Conservation (phyloP, 2,329 filamentous ascomycete species). For the Aureobasidium zeae region DNA sequence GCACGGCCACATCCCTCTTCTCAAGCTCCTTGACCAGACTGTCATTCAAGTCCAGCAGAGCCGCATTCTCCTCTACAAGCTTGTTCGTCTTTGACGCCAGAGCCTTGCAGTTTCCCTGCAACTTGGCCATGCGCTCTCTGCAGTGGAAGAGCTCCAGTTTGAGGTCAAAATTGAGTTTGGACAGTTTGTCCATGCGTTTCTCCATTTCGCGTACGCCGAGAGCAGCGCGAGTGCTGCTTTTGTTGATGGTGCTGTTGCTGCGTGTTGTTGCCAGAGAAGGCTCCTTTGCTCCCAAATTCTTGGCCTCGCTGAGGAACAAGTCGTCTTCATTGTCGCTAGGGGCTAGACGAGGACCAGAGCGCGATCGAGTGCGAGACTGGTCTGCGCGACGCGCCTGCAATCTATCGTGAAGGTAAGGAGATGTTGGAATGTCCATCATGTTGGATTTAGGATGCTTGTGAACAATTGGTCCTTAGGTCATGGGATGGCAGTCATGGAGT, state of each 20-base stretch:
- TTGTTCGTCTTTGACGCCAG: constrained; percentile 43
- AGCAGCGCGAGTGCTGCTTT: constrained; percentile 2
- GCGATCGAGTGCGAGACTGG: constrained; percentile 25
- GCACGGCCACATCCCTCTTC: constrained; percentile 59
- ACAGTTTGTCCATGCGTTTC: constrained; percentile 56
- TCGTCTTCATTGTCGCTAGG: constrained; percentile 28
- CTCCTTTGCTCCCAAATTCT: constrained; percentile 19
- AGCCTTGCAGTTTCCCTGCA: constrained; percentile 50
- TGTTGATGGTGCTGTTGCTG: constrained; percentile 17
- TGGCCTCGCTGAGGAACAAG: constrained; percentile 29
- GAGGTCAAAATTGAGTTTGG: constrained; percentile 69
- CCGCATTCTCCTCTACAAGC: constrained; percentile 27
- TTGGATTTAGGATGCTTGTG: too few relatives aligned
- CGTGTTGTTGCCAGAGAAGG: constrained; percentile 23
- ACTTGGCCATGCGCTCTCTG: constrained; percentile 50
- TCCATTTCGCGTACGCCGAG: constrained; percentile 61
- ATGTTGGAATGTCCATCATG: constrained; percentile 15
- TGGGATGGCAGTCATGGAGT: neutral
- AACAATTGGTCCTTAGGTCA: too few relatives aligned
- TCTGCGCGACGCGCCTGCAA: constrained; percentile 26
- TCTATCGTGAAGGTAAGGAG: constrained; percentile 27
- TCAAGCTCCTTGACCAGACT: constrained; percentile 52
- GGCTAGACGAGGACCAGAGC: constrained; percentile 23
- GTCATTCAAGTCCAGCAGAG: constrained; percentile 50
- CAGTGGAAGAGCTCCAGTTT: constrained; percentile 65